Conservation (phyloP, 768 basidiomycete species). For the Auriscalpium vulgare region DNA sequence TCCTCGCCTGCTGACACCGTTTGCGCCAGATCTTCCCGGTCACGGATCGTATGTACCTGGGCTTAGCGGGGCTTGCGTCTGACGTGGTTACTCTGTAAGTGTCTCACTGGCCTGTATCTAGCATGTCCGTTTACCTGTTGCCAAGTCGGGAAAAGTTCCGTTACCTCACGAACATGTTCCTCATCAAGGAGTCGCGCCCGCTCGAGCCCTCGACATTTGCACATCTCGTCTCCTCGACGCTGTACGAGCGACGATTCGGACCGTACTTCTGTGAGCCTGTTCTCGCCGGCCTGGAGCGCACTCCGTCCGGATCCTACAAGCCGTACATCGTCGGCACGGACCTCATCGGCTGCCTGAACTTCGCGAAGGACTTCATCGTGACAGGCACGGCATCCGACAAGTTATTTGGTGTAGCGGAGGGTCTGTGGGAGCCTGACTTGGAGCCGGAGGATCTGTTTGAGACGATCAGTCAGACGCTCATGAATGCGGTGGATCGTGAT, state of each 20-base stretch:
- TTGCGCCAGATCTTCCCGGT: constrained; percentile 78
- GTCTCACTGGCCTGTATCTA: too few relatives aligned
- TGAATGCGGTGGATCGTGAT: constrained; percentile 94
- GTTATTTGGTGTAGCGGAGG: constrained; percentile 95
- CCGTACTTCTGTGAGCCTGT: constrained; percentile 97
- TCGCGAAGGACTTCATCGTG: constrained; percentile 95
- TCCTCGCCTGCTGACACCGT: not conserved
- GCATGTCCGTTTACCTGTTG: not conserved
- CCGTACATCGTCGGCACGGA: constrained; percentile 96
- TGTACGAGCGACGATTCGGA: constrained; percentile 93
- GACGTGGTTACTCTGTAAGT: constrained; percentile 88
- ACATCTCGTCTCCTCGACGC: constrained; percentile 88
- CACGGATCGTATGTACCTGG: constrained; percentile 86
- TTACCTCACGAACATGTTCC: constrained; percentile 97
- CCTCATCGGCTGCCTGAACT: constrained; percentile 87
- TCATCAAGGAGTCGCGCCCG: constrained; percentile 97
- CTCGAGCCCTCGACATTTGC: constrained; percentile 96
- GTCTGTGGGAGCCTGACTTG: constrained; percentile 96
- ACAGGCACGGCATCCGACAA: constrained; percentile 89
- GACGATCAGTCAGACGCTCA: constrained; percentile 91
- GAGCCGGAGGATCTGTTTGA: constrained; percentile 97
- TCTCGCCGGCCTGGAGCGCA: constrained; percentile 81
- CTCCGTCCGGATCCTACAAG: constrained; percentile 60
- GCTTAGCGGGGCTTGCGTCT: constrained; percentile 86
- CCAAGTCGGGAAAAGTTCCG: constrained; percentile 70